Conservation (phyloP, 257 asterid species). For the Nicotiana noctiflora region DNA sequence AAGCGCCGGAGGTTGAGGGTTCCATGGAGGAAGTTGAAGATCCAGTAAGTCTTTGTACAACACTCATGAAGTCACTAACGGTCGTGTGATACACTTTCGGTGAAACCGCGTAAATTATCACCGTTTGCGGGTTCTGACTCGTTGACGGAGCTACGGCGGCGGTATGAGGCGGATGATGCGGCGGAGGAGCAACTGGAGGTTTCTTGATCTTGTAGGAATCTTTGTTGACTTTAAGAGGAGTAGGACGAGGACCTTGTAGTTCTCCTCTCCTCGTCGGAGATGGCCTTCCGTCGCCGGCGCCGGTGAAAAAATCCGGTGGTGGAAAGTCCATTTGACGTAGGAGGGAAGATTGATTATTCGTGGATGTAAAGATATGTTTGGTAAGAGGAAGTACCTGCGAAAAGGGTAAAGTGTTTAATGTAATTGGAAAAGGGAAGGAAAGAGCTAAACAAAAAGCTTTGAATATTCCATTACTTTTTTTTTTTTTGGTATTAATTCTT, state of each 20-base stretch:
- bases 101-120: conserved; percentile 81
- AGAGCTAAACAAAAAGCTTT: background rate
- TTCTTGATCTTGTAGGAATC: conserved; percentile 80
- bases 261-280: conserved; percentile 56
- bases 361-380: background rate
- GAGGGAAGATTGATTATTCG: background rate
- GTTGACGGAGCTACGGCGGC: background rate
- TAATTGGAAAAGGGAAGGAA: background rate
- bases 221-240: conserved; percentile 80
- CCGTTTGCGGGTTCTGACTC: conserved; percentile 52
- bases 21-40: conserved; percentile 19
- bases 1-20: conserved; percentile 12
- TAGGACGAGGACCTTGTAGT: conserved; percentile 91
- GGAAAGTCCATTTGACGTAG: background rate
- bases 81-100: conserved; percentile 86
- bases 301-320: conserved; percentile 43
- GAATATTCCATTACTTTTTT: background rate
- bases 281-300: conserved; percentile 31
- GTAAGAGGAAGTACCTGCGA: background rate
- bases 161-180: conserved; percentile 18
- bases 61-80: conserved; percentile 67
- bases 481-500: no score
- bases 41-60: conserved; percentile 93
- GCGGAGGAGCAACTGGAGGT: conserved; percentile 70
- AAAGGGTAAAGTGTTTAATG: background rate